Evolutionary conservation across 192 early-diverging fungal species (phyloP).

Genomic region (Chytriomyces hyalinus): DNA sequence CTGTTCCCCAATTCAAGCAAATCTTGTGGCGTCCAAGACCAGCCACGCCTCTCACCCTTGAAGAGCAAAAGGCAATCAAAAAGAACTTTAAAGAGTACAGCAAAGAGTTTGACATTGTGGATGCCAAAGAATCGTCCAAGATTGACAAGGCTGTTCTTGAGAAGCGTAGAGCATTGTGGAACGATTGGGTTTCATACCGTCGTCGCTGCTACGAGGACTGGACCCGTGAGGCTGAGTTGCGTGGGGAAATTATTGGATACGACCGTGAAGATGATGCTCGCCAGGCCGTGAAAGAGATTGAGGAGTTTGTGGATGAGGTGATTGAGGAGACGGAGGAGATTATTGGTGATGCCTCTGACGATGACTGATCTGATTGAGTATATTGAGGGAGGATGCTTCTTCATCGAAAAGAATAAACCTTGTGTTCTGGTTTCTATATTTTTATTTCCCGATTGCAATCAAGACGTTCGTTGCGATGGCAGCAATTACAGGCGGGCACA

Average conservation of each 20-base stretch:
- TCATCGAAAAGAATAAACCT: not conserved
- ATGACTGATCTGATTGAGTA: not conserved
- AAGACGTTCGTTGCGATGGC: not conserved
- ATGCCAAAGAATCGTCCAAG: conserved; percentile 73
- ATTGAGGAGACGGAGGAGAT: conserved; percentile 74
- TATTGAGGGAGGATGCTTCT: not conserved
- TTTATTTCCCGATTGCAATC: not conserved
- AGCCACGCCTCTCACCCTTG: conserved; percentile 73
- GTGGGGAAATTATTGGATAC: conserved; percentile 60
- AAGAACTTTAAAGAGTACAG: conserved; percentile 92
- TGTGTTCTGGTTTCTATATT: not conserved
- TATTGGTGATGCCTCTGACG: conserved; percentile 18
- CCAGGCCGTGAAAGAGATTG: conserved; percentile 73
- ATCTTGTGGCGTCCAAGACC: conserved; percentile 96
- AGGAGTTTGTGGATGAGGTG: conserved; percentile 89
- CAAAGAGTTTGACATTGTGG: conserved; percentile 87
- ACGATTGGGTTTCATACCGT: conserved; percentile 88
- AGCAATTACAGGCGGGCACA: conserved; percentile 19
- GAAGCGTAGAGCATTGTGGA: conserved; percentile 73
- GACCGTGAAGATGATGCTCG: conserved; percentile 34
- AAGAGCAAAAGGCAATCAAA: conserved; percentile 83
- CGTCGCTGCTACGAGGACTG: conserved; percentile 62
- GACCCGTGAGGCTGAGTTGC: conserved; percentile 61
- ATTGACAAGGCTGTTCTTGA: conserved; percentile 77
- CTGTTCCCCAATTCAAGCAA: conserved; percentile 86